Percentiles rank a stretch among this genome's conserved stretches.
Evolutionary conservation across 78 protist species (phyloP).

Genomic region (Dictyostelium citrinum): DNA sequence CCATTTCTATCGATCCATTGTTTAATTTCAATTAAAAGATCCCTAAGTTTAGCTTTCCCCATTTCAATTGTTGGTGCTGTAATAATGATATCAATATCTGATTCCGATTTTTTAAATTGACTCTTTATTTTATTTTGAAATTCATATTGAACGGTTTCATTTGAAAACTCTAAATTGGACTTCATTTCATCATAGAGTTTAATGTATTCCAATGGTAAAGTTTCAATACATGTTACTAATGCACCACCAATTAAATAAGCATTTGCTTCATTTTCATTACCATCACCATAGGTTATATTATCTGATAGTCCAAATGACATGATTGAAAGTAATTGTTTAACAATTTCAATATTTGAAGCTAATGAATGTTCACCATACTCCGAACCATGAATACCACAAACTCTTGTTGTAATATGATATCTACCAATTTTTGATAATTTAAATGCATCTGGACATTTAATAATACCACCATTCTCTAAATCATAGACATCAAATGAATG

Average conservation of each 20-base stretch:
- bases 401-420: not conserved
- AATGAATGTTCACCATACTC: not conserved
- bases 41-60: not conserved
- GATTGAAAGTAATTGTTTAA: not conserved
- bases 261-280: not conserved
- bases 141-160: too few species aligned
- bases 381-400: not conserved
- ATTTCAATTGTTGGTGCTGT: not conserved
- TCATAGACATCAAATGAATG: not conserved
- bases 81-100: constrained; percentile 26
- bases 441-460: not conserved
- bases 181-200: not conserved
- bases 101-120: not conserved
- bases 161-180: not conserved
- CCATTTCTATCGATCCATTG: not conserved
- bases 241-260: not conserved
- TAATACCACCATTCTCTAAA: not conserved
- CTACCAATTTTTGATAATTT: not conserved
- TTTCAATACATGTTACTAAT: not conserved
- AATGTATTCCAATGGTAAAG: not conserved
- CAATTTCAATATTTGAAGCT: not conserved
- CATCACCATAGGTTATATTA: not conserved
- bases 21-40: not conserved
- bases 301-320: not conserved
- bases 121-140: not conserved